phyloP scores from a whole-genome alignment of 2,329 filamentous ascomycete species.

The Chalaropsis thielavioides region DNA sequence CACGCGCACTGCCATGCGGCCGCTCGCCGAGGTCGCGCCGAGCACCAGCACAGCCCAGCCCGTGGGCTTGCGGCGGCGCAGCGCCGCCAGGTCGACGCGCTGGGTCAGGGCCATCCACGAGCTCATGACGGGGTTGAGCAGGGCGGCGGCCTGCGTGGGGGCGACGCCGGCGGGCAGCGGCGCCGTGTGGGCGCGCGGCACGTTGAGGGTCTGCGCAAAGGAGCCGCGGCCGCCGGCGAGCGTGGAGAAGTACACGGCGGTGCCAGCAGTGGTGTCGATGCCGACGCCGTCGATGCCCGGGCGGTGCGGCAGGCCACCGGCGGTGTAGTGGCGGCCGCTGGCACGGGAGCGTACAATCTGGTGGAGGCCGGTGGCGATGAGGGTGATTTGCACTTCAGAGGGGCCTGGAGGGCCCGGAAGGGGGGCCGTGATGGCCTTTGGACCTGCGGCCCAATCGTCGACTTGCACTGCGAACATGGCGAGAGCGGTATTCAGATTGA shows the following conservation, averaged over 20 bases:
- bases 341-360: conserved; percentile 39
- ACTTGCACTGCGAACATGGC: conserved; percentile 1
- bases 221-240: conserved; percentile 24
- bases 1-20: conserved; percentile 35
- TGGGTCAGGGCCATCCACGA: conserved; percentile 43
- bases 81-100: conserved; percentile 24
- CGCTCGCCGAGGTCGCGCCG: conserved; percentile 39
- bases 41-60: conserved; percentile 37
- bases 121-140: conserved; percentile 40
- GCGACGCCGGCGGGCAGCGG: conserved; percentile 33
- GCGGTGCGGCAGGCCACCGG: conserved; percentile 34
- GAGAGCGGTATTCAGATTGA: not conserved
- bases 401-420: not conserved
- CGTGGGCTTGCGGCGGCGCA: conserved; percentile 14
- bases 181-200: conserved; percentile 27
- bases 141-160: conserved; percentile 35
- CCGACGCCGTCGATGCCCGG: conserved; percentile 42
- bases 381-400: conserved; percentile 29
- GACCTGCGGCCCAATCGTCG: not conserved
- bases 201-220: conserved; percentile 35
- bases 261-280: conserved; percentile 29
- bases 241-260: conserved; percentile 35
- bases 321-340: conserved; percentile 39
- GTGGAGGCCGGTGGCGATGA: conserved; percentile 39
- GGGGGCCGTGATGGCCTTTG: not conserved